A percentile compares a stretch with the other conserved stretches of the same genome.
These are phyloP conservation scores for Suaeda aralocaspica DNA, from an alignment of 148 eudicot genomes.

Conservation along the genomic window DNA sequence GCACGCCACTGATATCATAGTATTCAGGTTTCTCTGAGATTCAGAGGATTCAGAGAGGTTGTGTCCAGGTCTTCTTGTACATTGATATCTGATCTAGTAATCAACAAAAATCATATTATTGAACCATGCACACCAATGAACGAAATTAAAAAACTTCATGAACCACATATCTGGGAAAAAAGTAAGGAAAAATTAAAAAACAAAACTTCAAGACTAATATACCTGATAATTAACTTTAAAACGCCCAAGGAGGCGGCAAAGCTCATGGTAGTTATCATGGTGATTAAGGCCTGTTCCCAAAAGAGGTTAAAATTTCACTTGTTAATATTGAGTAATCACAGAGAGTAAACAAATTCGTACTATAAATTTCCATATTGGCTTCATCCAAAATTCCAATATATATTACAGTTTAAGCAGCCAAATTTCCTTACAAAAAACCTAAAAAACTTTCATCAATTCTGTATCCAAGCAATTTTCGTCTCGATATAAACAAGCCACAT, in stretches of 20 bases:
- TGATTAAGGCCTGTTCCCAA: conserved; percentile 69
- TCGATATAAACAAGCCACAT: background rate
- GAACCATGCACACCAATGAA: background rate
- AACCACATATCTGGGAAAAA: background rate
- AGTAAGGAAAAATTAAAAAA: background rate
- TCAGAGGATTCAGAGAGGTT: background rate
- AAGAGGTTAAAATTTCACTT: background rate
- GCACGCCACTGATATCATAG: background rate
- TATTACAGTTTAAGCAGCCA: background rate
- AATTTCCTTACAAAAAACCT: background rate
- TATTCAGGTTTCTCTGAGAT: background rate
- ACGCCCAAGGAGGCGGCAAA: conserved; percentile 95
- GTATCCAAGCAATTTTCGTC: no score
- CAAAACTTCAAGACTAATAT: background rate
- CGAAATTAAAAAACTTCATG: background rate
- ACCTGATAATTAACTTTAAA: conserved; percentile 88
- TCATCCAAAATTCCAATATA: background rate
- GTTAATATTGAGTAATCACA: no score
- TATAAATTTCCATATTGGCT: background rate
- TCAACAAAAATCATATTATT: no score
- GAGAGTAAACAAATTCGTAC: background rate
- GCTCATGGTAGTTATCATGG: conserved; percentile 93
- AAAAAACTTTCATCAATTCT: background rate
- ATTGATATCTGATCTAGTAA: background rate
- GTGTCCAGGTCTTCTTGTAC: background rate